phyloP scores from a whole-genome alignment of 139 green algal species.

The Zygnema cylindricum region DNA sequence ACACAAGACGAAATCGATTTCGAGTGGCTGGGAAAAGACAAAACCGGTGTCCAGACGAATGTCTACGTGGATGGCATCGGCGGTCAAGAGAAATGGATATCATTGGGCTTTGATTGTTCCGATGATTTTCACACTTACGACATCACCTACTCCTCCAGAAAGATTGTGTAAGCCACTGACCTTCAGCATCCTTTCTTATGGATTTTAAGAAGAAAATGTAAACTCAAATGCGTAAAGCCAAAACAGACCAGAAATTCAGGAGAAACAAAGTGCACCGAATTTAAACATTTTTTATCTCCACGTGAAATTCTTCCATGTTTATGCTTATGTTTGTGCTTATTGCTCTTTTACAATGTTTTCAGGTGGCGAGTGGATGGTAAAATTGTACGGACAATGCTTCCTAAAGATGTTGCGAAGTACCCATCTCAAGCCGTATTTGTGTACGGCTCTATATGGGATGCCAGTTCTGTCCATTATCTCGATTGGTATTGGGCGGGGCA shows the following conservation, averaged over 20 bases:
- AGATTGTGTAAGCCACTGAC: not conserved
- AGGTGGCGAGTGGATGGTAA: slow-evolving; percentile 44
- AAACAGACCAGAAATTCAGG: no score
- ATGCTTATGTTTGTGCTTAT: not conserved
- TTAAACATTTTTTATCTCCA: no score
- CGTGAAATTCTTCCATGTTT: no score
- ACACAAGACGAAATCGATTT: slow-evolving; percentile 57
- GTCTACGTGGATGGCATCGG: slow-evolving; percentile 45
- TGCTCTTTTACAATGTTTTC: not conserved
- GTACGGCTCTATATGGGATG: slow-evolving; percentile 36
- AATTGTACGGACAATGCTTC: slow-evolving; percentile 12
- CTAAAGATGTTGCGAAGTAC: not conserved
- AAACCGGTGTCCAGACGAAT: slow-evolving; percentile 41
- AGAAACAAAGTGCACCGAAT: no score
- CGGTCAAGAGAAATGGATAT: slow-evolving; percentile 10
- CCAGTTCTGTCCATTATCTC: slow-evolving; percentile 18
- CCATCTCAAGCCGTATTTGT: slow-evolving; percentile 16
- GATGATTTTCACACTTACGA: slow-evolving; percentile 5
- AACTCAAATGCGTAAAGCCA: no score
- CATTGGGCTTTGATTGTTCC: slow-evolving; percentile 43
- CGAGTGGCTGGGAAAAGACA: slow-evolving; percentile 49
- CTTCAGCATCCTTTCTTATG: not conserved
- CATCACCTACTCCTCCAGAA: slow-evolving; percentile 9
- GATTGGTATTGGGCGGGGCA: slow-evolving; percentile 23
- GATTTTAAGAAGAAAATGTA: not conserved